These are phyloP conservation scores for Melastoma candidum DNA, from an alignment of 441 rosid genomes.

Conservation along the genomic window DNA sequence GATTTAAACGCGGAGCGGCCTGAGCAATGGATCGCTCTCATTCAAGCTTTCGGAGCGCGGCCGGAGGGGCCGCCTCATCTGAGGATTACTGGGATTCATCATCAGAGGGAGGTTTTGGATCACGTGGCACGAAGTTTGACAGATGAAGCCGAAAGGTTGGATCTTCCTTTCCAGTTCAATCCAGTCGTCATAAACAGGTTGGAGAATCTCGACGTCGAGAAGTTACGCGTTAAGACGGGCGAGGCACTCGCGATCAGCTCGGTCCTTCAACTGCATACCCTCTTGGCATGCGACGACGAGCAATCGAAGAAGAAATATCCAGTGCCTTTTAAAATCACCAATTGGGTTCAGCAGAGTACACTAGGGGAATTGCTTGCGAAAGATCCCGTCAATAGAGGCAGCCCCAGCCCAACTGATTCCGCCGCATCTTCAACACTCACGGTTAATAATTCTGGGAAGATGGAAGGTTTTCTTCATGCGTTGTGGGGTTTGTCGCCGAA, in stretches of 20 bases:
- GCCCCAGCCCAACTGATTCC: constrained; percentile 56
- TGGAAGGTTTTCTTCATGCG: constrained; percentile 36
- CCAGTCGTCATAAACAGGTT: constrained; percentile 41
- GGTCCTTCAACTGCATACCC: constrained; percentile 60
- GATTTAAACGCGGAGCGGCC: constrained; percentile 74
- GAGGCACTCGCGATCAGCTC: constrained; percentile 91
- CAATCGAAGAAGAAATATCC: constrained; percentile 23
- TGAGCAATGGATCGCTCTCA: constrained; percentile 73
- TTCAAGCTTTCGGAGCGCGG: constrained; percentile 58
- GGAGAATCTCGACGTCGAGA: constrained; percentile 61
- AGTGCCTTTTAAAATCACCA: constrained; percentile 25
- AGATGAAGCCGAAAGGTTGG: constrained; percentile 79
- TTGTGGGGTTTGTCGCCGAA: constrained; percentile 50
- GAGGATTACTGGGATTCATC: constrained; percentile 83
- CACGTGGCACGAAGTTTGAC: constrained; percentile 63
- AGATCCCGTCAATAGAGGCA: constrained; percentile 37
- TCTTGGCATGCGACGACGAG: constrained; percentile 62
- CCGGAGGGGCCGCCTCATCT: constrained; percentile 90
- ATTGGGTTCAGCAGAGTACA: constrained; percentile 34
- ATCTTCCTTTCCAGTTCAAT: constrained; percentile 83
- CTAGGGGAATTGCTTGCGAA: constrained; percentile 50
- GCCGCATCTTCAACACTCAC: constrained; percentile 47
- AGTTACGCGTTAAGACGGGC: constrained; percentile 76
- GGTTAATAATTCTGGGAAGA: constrained; percentile 25
- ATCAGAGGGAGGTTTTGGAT: constrained; percentile 63